Base-by-base conservation (phyloP, 441 rosid species). In the Biscutella auriculata region DNA sequence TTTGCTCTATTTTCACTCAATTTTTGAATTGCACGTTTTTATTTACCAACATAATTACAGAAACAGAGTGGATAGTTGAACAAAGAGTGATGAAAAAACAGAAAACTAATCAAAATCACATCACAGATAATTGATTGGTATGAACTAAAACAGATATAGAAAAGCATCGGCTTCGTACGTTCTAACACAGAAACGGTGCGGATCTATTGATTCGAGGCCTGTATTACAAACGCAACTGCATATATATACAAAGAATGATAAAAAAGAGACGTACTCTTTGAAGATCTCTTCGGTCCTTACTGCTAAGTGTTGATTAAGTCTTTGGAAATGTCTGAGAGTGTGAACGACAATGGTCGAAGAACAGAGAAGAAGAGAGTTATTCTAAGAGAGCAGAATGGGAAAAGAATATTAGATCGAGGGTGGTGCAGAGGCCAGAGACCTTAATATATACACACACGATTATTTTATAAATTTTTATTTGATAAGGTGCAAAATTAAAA, bases 391-490 rank as follows among this genome's bases (percentile, higher is more conserved):
- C 28, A 59, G 46, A 59, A 66, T 45, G 62, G 62, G 57, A n/a
- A 19, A 60, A 53, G 66, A 54, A 40, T 61, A 46, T 30, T 48
- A 54, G 62, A 53, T 52, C 45, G 63, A 67, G 46, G 48, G 46
- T 61, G 67, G 57, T 67, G 72, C 72, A 67, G 52, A 61, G 61
- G 67, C 71, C 60, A 13, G 57, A 67, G 72, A 47, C 41, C 58
- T 39, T 61, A 29, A 36, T 27, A 60, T 19, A 67, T 41, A 52
- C 44, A 63, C 12, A 40, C 30, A 66, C 28, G 33, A 42, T 19
- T 52, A 15, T 53, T 39, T n/a, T n/a, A n/a, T n/a, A n/a, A n/a
- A 14, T 45, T 19, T 42, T 27, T 66, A 26, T 30, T 14, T 67
- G 39, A 5, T 53, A 53, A 37, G 52, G 61, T 27, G 12, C 32